Evolutionary conservation across 2,329 filamentous ascomycete genomes (phyloP), one percentile per base, ranked within the genome.

Genomic region (Trichoderma cornu-damae): DNA sequence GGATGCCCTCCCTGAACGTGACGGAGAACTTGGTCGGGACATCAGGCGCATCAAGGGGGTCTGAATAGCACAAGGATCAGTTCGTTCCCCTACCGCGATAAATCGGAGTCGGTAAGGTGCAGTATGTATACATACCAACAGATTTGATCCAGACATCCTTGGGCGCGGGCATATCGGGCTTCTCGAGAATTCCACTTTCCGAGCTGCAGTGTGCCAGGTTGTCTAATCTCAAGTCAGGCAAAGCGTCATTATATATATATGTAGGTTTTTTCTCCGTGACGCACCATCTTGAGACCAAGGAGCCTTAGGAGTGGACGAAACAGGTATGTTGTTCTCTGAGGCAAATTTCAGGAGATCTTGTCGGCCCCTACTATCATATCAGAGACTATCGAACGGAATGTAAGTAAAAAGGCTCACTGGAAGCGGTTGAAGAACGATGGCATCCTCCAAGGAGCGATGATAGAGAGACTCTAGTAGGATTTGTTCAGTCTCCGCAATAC

Each of bases 81-180:
- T n/a, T n/a, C n/a, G n/a, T n/a, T n/a, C n/a, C n/a, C n/a, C n/a
- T n/a, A n/a, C n/a, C n/a, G n/a, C n/a, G n/a, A n/a, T n/a, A n/a
- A n/a, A n/a, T n/a, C n/a, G n/a, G n/a, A n/a, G n/a, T n/a, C n/a
- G n/a, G n/a, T n/a, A n/a, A n/a, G n/a, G n/a, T n/a, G n/a, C n/a
- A n/a, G n/a, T n/a, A n/a, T n/a, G n/a, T n/a, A n/a, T n/a, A n/a
- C n/a, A n/a, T n/a, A n/a, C n/a, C n/a, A n/a, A n/a, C n/a, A n/a
- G n/a, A n/a, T n/a, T n/a, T n/a, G n/a, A n/a, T n/a, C 87, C 87
- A 90, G 80, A 90, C 85, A 66, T 89, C 83, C 64, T 82, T 76
- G 24, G 86, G 86, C 35, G 86, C 80, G 59, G 80, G 80, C 58
- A 76, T 72, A 64, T 77, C 66, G 12, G 76, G 72, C 53, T 79